These are phyloP conservation scores for Leucogyrophana mollusca DNA, from an alignment of 768 basidiomycete genomes.

Conservation along the genomic window DNA sequence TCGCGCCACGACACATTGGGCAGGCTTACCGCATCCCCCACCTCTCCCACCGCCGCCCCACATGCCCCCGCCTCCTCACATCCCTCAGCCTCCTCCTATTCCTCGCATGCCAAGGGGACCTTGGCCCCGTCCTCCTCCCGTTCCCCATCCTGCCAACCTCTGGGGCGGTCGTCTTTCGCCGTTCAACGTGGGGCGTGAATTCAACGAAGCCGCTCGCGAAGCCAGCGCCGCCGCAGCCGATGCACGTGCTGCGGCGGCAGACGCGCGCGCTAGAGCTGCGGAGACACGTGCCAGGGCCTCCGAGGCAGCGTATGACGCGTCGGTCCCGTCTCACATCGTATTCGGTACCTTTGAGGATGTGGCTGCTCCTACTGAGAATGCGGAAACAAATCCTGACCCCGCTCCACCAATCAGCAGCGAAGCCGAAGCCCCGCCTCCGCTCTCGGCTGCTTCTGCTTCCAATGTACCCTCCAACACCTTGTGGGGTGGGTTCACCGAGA, in stretches of 20 bases:
- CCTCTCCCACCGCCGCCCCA: constrained; percentile 21
- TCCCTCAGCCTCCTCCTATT: constrained; percentile 8
- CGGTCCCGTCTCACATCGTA: neutral
- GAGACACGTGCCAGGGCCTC: constrained; percentile 3
- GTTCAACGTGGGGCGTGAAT: neutral
- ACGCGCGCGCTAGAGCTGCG: constrained; percentile 9
- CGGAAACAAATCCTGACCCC: constrained; percentile 3
- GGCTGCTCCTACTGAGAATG: neutral
- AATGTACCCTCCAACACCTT: neutral
- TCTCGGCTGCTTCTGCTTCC: neutral
- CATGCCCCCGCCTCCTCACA: constrained; percentile 25
- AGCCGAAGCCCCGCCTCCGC: neutral
- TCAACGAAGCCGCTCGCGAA: constrained; percentile 4
- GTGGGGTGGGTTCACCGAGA: constrained; percentile 4
- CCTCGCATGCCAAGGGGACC: constrained; percentile 7
- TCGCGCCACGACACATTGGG: constrained; percentile 8
- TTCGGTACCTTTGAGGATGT: constrained; percentile 3
- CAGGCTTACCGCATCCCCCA: constrained; percentile 14
- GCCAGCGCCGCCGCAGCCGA: constrained; percentile 13
- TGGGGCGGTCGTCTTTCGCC: constrained; percentile 13
- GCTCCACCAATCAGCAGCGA: constrained; percentile 4
- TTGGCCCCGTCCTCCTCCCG: constrained; percentile 28
- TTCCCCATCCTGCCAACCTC: constrained; percentile 8
- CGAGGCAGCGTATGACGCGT: neutral
- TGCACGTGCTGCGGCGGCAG: constrained; percentile 13